phyloP scores from a whole-genome alignment of 2,329 filamentous ascomycete species.

The Fusarium goolgardi region DNA sequence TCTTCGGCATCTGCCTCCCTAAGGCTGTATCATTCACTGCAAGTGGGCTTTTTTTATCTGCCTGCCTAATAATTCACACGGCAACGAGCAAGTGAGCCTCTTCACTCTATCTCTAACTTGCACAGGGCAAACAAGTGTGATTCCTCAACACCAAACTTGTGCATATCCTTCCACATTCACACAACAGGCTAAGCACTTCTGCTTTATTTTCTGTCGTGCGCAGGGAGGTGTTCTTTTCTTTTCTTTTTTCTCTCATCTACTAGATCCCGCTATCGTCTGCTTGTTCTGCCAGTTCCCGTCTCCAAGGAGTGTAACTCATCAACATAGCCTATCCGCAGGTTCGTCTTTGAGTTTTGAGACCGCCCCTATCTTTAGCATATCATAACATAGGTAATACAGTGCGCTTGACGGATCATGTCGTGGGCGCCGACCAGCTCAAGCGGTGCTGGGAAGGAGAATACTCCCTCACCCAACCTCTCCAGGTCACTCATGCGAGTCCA shows the following conservation, averaged over 20 bases:
- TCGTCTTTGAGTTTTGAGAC: neutral
- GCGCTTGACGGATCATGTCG: slow-evolving; percentile 2
- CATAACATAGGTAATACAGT: neutral
- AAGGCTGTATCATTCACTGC: neutral
- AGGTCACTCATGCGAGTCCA: slow-evolving; percentile 14
- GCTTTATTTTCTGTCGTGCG: neutral
- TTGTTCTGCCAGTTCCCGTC: neutral
- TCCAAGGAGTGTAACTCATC: neutral
- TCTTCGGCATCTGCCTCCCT: neutral
- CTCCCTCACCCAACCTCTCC: slow-evolving; percentile 9
- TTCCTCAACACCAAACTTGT: neutral
- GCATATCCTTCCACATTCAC: neutral
- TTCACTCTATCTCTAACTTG: neutral
- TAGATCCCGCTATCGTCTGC: neutral
- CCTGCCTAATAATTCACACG: neutral
- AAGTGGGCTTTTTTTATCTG: neutral
- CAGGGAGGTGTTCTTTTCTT: neutral
- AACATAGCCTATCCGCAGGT: neutral
- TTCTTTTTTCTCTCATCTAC: neutral
- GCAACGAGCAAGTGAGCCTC: neutral
- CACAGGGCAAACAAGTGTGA: neutral
- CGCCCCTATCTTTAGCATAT: neutral
- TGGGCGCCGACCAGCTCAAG: neutral
- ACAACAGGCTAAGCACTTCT: neutral
- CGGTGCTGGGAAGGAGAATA: neutral